Evolutionary conservation across 192 early-diverging fungal genomes (phyloP), one percentile per base, ranked within the genome.

Genomic region (Glomus cerebriforme): DNA sequence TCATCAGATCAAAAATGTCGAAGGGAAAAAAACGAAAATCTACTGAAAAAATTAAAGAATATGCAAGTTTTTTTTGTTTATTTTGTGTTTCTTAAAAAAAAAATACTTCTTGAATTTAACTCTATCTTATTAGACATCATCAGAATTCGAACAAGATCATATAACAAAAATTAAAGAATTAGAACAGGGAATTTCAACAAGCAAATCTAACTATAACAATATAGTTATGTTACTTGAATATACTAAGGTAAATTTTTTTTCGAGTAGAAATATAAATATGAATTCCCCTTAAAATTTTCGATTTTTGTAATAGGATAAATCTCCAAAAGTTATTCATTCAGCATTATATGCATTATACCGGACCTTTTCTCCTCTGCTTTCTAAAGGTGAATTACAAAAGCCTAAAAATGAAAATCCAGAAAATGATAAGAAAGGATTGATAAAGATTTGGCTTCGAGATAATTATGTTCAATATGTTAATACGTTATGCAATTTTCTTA

Each of bases 151-250:
- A 29, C n/a, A 76, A 47, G 70, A 73, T 17, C 45, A 29, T 8
- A 32, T 84, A 22, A 81, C 79, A 39, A 37, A 85, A 66, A 86
- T 92, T 31, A 87, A 83, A 67, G 71, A 83, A 67, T 76, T 92
- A 47, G 96, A 95, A 81, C 85, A 87, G 24, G 86, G 83, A 34
- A 86, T 93, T 39, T 86, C 90, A 24, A 88, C 86, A 63, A 91
- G 87, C 81, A 93, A 91, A 82, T 85, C 92, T 32, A 86, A 92
- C 59, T 83, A 96, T 15, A 95, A 95, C 83, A 91, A 93, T 77
- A 85, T 97, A 58, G 91, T 92, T 6, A 83, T 86, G 22, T 83
- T 97, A 47, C 77, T 88, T 17, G 82, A 89, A 69, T 84, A 87
- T 49, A 84, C 87, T 24, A 83, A 92, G 83, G 87, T 87, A 59